Evolutionary conservation across 768 basidiomycete genomes (phyloP).

Genomic region (Suillus variegatus): DNA sequence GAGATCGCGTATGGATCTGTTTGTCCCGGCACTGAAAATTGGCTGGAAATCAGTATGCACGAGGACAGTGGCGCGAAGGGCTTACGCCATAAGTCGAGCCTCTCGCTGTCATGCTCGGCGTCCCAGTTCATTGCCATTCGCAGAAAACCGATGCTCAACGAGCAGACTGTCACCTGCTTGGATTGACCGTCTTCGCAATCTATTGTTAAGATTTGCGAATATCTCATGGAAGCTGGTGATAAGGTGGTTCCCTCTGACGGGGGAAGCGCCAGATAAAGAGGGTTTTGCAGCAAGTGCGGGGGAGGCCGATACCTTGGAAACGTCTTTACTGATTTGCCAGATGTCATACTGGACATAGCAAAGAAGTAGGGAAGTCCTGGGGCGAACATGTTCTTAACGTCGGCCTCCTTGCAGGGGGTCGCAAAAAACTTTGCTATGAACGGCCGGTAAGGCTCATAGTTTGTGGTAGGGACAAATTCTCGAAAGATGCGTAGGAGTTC

Average conservation of each 20-base stretch:
- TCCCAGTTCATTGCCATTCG: conserved; percentile 1
- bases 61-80: not conserved
- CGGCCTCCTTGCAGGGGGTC: conserved; percentile 8
- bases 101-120: not conserved
- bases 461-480: conserved; percentile 20
- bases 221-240: not conserved
- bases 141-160: not conserved
- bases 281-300: not conserved
- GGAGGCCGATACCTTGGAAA: conserved; percentile 23
- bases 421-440: conserved; percentile 17
- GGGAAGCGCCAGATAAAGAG: not conserved
- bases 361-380: conserved; percentile 25
- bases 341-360: conserved; percentile 23
- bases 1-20: conserved; percentile 24
- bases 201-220: not conserved
- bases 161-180: not conserved
- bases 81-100: not conserved
- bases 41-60: not conserved
- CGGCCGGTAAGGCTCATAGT: conserved; percentile 23
- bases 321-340: conserved; percentile 19
- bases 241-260: not conserved
- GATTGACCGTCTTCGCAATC: not conserved
- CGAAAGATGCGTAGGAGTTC: conserved; percentile 19
- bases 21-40: conserved; percentile 14
- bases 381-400: conserved; percentile 26